Percentiles rank a stretch among this genome's conserved stretches.
These are phyloP conservation scores for Russula griseocarnosa DNA, from an alignment of 768 basidiomycete species.

Conservation along the genomic window DNA sequence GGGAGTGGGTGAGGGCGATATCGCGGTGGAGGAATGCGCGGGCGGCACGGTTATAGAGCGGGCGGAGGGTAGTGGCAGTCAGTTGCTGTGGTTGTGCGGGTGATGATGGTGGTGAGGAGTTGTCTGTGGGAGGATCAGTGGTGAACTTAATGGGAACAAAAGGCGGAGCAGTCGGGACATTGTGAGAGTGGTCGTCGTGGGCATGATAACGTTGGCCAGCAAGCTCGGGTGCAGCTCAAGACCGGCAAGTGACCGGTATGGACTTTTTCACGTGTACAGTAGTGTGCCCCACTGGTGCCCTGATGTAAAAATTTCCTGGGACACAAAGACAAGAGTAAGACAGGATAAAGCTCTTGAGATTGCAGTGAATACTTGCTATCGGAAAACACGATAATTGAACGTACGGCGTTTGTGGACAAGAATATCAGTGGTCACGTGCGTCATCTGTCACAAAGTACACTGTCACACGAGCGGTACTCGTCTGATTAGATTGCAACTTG, in stretches of 20 bases:
- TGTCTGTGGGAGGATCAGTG: background rate
- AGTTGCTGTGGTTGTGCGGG: slow-evolving; percentile 27
- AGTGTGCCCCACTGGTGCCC: background rate
- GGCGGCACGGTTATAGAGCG: slow-evolving; percentile 73
- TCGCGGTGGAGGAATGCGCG: slow-evolving; percentile 76
- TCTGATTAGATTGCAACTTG: too few relatives aligned
- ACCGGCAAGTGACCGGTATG: background rate
- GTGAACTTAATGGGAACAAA: slow-evolving; percentile 17
- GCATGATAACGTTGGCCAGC: slow-evolving; percentile 12
- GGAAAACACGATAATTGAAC: background rate
- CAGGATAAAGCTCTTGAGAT: background rate
- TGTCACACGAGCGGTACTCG: too few relatives aligned
- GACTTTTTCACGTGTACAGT: slow-evolving; percentile 6
- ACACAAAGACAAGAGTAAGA: background rate
- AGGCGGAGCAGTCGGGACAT: slow-evolving; percentile 17
- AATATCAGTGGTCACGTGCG: background rate
- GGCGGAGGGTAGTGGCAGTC: slow-evolving; percentile 53
- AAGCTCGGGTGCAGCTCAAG: background rate
- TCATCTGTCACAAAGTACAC: background rate
- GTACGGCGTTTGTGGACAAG: background rate
- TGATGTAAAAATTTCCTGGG: background rate
- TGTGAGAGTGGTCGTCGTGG: slow-evolving; percentile 20
- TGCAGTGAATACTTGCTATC: background rate
- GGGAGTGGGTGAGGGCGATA: slow-evolving; percentile 57
- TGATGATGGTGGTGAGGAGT: slow-evolving; percentile 2